These are phyloP conservation scores for Eucalyptus lansdowneana DNA, from an alignment of 345 rosid genomes.

Conservation along the genomic window DNA sequence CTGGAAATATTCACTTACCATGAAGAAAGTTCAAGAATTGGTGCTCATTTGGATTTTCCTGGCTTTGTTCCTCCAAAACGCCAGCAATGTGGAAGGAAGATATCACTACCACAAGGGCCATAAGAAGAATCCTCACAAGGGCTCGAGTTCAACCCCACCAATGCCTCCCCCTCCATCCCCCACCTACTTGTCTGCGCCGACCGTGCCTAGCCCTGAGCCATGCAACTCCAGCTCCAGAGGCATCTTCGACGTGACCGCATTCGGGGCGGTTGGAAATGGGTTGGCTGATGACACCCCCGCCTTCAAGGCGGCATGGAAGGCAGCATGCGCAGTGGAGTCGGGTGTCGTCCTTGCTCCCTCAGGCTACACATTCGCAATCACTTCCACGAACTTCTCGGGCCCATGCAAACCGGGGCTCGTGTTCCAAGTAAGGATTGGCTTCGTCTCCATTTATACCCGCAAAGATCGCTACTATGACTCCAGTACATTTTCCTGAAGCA, in stretches of 20 bases:
- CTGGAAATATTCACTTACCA: neutral
- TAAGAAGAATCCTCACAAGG: constrained; percentile 3
- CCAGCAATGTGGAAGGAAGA: constrained; percentile 47
- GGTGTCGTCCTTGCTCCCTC: constrained; percentile 53
- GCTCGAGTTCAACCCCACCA: constrained; percentile 1
- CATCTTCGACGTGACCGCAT: constrained; percentile 56
- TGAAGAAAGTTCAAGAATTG: constrained; percentile 10
- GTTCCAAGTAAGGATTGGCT: constrained; percentile 37
- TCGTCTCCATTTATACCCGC: neutral
- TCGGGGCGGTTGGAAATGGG: constrained; percentile 83
- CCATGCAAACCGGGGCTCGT: constrained; percentile 81
- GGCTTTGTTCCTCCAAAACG: neutral
- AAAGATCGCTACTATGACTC: neutral
- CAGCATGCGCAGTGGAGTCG: constrained; percentile 68
- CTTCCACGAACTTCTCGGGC: constrained; percentile 82
- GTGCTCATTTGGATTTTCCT: constrained; percentile 1
- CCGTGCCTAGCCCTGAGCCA: constrained; percentile 35
- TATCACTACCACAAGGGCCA: constrained; percentile 50
- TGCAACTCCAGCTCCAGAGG: constrained; percentile 18
- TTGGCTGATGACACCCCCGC: constrained; percentile 64
- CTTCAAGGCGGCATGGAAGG: constrained; percentile 77
- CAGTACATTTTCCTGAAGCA: neutral
- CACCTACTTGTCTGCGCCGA: constrained; percentile 39
- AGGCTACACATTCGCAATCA: constrained; percentile 53
- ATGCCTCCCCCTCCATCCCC: constrained; percentile 4